Percentiles rank a stretch among this genome's conserved stretches.
Evolutionary conservation across 1,284 basidiomycete genomes (phyloP).

Genomic region (Ceratobasidium sp.): DNA sequence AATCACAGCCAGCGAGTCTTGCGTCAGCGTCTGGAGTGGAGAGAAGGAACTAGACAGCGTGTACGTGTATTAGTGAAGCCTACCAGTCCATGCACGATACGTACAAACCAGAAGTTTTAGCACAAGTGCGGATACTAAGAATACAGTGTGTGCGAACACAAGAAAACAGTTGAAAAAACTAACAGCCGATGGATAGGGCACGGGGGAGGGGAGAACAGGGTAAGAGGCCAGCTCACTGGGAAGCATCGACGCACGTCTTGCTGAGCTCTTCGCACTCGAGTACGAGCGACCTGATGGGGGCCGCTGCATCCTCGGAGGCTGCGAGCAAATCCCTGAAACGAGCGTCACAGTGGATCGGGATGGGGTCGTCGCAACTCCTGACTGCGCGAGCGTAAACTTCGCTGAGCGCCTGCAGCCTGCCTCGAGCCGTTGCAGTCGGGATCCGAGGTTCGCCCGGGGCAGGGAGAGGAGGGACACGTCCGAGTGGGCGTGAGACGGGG

Average conservation of each 20-base stretch:
- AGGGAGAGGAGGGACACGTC: not conserved
- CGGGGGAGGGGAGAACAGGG: not conserved
- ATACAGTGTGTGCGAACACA: constrained; percentile 27
- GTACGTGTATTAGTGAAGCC: not conserved
- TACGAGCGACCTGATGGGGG: constrained; percentile 13
- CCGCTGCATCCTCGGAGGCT: constrained; percentile 15
- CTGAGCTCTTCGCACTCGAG: constrained; percentile 32
- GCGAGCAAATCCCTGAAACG: constrained; percentile 17
- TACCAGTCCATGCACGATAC: not conserved
- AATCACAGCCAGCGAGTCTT: too few relatives aligned
- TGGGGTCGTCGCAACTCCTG: constrained; percentile 27
- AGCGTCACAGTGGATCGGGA: constrained; percentile 28
- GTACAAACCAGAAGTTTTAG: not conserved
- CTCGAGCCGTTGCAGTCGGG: not conserved
- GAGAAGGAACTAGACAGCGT: too few relatives aligned
- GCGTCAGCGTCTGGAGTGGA: too few relatives aligned
- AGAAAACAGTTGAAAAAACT: not conserved
- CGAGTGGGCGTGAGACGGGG: constrained; percentile 9
- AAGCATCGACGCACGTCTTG: constrained; percentile 27
- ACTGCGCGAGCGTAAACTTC: constrained; percentile 16
- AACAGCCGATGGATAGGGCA: not conserved
- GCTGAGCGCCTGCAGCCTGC: constrained; percentile 3
- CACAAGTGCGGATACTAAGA: constrained; percentile 2
- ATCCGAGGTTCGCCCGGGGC: not conserved
- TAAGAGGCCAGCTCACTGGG: not conserved